Evolutionary conservation across 2,329 filamentous ascomycete species (phyloP), one percentile per base, ranked within the genome.

Genomic region (Alternaria alternata): DNA sequence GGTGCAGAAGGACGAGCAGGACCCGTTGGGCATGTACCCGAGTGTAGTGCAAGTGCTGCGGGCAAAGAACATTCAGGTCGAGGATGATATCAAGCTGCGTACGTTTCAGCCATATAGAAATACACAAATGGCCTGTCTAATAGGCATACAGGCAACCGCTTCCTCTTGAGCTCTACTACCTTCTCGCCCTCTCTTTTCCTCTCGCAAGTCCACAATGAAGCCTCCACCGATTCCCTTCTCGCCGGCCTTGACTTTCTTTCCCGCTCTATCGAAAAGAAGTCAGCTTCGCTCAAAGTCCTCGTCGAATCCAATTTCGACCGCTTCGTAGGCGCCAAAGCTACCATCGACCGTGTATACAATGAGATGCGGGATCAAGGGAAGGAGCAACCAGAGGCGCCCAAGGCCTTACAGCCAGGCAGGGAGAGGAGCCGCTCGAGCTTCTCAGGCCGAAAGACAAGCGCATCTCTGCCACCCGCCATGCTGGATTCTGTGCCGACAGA

Each of bases 301-400:
- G 95, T 99, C 24, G 95, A 99, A 79, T 94, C 92, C 65, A 99
- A 99, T 78, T 99, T 99, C 75, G 96, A 99, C 80, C 91, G 94
- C 67, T 99, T 99, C 81, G 95, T 99, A 57, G 91, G 93, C 64
- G 95, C 95, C 43, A 99, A 99, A 79, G 92, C 94, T 18, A 98
- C 94, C 7, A 98, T 99, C 72, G 95, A 99, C 81, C 96, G 96
- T 80, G 95, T 99, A 53, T 99, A 99, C 81, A 96, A 90, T 63
- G 95, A 99, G 79, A 99, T 99, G 95, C 83, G 86, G 28, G 85
- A 86, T 34, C 86, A 97, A 87, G 84, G 94, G 83, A 79, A 81
- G 42, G 80, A 85, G 57, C 54, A 48, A 0, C 18, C 66, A 1
- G 72, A 74, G 20, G 56, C 69, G 6, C 69, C 66, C 32, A 51